Base-by-base conservation (phyloP, 192 early-diverging fungal genomes). In the Coemansia sp. region DNA sequence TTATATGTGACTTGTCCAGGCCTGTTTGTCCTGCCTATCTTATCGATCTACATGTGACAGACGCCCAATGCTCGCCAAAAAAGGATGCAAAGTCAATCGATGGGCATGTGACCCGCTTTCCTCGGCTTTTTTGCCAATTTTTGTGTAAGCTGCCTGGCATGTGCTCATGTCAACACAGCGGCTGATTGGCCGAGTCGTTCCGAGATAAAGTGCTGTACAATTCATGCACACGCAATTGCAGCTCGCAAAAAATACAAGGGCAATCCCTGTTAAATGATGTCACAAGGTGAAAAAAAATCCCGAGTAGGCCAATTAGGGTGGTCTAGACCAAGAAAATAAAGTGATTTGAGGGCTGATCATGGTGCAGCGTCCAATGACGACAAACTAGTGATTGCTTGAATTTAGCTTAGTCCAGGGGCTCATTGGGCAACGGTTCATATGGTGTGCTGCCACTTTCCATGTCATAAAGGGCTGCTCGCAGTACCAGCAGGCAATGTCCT, bases 211-310 rank as follows among this genome's bases (percentile, higher is more conserved):
- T 16, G 16, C 43, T n/a, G 43, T 21, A 9, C 43, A 16, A 45
- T 18, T 45, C 43, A 45, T 45, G 43, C 39, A 40, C 13, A 16
- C 39, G 16, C 39, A 40, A n/a, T 5, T 4, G 14, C 39, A 40
- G 16, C 16, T 16, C 16, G 39, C 43, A 45, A 45, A n/a, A 45
- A 31, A 31, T 31, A 3, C 31, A 16, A 21, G 43, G 43, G 43
- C 43, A n/a, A 45, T 45, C 43, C 43, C 43, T 45, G 43, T n/a
- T 45, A 45, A n/a, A 45, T 45, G 43, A 21, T 45, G 43, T 45
- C n/a, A n/a, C 43, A 38, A 8, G 37, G 11, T 9, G 7, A 38
- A 38, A 5, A n/a, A 42, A n/a, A 45, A 45, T 3, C 1, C 18
- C 31, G 31, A 20, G 5, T 5, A 9, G 37, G 37, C 37, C 37